Evolutionary conservation across 2,329 filamentous ascomycete genomes (phyloP).

Genomic region (Cercospora zeina): DNA sequence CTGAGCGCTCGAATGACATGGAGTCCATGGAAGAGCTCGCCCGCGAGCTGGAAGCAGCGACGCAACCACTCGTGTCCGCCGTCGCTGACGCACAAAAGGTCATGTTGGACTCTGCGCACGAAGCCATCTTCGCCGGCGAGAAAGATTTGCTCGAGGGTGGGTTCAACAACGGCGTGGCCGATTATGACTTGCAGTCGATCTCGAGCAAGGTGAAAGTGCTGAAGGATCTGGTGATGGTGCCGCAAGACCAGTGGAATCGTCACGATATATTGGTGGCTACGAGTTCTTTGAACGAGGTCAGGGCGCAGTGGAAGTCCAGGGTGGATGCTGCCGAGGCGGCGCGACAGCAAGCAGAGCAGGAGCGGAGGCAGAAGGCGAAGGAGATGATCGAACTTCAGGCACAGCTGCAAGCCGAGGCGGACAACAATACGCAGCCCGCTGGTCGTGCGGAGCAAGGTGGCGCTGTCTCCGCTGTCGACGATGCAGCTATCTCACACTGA

Average conservation of each 20-base stretch:
- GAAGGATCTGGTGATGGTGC: constrained; percentile 39
- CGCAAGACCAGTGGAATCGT: constrained; percentile 38
- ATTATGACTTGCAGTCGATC: constrained; percentile 31
- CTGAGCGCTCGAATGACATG: constrained; percentile 27
- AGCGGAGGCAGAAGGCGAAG: constrained; percentile 20
- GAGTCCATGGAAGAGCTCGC: constrained; percentile 29
- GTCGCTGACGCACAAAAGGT: constrained; percentile 35
- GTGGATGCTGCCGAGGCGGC: constrained; percentile 26
- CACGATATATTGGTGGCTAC: constrained; percentile 36
- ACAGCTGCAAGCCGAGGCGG: constrained; percentile 27
- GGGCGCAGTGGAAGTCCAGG: constrained; percentile 31
- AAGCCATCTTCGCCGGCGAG: constrained; percentile 41
- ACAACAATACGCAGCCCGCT: constrained; percentile 38
- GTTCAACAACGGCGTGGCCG: constrained; percentile 15
- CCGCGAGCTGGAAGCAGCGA: constrained; percentile 27
- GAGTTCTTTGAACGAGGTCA: constrained; percentile 35
- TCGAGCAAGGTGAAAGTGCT: constrained; percentile 32
- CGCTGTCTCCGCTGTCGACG: background rate
- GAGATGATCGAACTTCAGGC: constrained; percentile 22
- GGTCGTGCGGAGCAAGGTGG: background rate
- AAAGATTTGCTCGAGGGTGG: constrained; percentile 36
- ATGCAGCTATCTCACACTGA: background rate
- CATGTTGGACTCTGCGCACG: constrained; percentile 39
- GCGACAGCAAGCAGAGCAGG: constrained; percentile 18
- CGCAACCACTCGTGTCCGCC: constrained; percentile 32